These are phyloP conservation scores for Neonectria hederae DNA, from an alignment of 2,329 filamentous ascomycete genomes.

Conservation along the genomic window DNA sequence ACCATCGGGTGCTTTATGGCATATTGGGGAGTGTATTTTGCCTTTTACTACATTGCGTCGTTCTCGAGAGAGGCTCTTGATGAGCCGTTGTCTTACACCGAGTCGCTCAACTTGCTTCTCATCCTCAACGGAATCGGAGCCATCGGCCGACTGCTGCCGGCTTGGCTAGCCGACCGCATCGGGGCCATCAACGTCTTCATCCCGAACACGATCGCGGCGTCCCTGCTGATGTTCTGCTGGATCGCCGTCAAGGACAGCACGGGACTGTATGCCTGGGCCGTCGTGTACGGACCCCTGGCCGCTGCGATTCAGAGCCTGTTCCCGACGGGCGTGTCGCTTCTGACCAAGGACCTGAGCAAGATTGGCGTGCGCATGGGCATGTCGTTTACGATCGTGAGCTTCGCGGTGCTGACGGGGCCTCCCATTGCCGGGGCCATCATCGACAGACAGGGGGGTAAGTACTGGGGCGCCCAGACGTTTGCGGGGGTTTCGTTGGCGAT, in stretches of 20 bases:
- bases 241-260: constrained; percentile 59
- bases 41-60: constrained; percentile 66
- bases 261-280: constrained; percentile 68
- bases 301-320: constrained; percentile 73
- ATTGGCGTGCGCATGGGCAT: constrained; percentile 66
- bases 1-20: constrained; percentile 51
- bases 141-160: constrained; percentile 66
- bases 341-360: constrained; percentile 62
- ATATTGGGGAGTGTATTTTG: constrained; percentile 65
- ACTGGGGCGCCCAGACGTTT: constrained; percentile 60
- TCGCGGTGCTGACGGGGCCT: constrained; percentile 62
- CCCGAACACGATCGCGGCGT: constrained; percentile 54
- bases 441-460: constrained; percentile 51
- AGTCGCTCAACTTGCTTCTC: constrained; percentile 69
- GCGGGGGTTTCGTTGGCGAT: constrained; percentile 54
- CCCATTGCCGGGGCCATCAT: constrained; percentile 63
- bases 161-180: constrained; percentile 64
- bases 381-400: constrained; percentile 65
- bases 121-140: constrained; percentile 72
- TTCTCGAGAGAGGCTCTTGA: constrained; percentile 56
- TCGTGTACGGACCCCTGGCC: constrained; percentile 69
- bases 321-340: constrained; percentile 64
- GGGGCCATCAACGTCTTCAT: constrained; percentile 71
- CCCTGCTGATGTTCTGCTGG: constrained; percentile 64
- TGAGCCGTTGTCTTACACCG: constrained; percentile 53